A percentile compares a stretch with the other conserved stretches of the same genome.
phyloP scores from a whole-genome alignment of 371 early-diverging fungal species.

The Mortierella sp. region DNA sequence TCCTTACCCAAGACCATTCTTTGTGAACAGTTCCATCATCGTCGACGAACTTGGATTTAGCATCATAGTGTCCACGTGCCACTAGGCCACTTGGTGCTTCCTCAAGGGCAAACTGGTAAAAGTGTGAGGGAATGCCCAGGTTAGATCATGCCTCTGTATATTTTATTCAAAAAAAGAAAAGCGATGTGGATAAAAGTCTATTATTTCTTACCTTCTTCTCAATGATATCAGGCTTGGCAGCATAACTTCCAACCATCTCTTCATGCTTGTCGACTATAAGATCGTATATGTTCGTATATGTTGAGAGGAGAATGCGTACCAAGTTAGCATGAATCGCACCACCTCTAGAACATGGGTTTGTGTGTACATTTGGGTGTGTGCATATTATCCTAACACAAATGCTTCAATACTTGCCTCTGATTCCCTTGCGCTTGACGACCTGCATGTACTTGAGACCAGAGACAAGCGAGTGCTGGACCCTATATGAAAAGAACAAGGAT shows the following conservation, averaged over 20 bases:
- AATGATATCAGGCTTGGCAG: constrained; percentile 75
- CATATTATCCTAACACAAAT: background rate
- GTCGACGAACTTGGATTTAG: constrained; percentile 68
- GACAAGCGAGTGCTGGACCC: constrained; percentile 95
- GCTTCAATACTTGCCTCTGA: constrained; percentile 55
- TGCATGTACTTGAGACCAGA: constrained; percentile 96
- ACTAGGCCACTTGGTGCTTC: constrained; percentile 94
- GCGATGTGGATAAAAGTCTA: background rate
- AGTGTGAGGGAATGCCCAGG: background rate
- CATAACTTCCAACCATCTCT: constrained; percentile 97
- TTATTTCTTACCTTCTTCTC: constrained; percentile 41
- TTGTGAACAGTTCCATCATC: constrained; percentile 72
- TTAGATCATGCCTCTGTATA: background rate
- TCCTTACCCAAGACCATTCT: constrained; percentile 69
- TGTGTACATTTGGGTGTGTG: no score
- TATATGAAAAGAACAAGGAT: constrained; percentile 10
- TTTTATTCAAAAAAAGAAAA: background rate
- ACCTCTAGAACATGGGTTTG: background rate
- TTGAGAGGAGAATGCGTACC: background rate
- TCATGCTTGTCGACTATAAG: constrained; percentile 88
- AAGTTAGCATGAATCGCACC: background rate
- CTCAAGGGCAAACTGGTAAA: constrained; percentile 75
- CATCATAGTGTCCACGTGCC: constrained; percentile 91
- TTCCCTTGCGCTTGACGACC: constrained; percentile 89
- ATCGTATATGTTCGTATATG: background rate